phyloP scores from a whole-genome alignment of 2,329 filamentous ascomycete species.

The Cercospora nicotianae region DNA sequence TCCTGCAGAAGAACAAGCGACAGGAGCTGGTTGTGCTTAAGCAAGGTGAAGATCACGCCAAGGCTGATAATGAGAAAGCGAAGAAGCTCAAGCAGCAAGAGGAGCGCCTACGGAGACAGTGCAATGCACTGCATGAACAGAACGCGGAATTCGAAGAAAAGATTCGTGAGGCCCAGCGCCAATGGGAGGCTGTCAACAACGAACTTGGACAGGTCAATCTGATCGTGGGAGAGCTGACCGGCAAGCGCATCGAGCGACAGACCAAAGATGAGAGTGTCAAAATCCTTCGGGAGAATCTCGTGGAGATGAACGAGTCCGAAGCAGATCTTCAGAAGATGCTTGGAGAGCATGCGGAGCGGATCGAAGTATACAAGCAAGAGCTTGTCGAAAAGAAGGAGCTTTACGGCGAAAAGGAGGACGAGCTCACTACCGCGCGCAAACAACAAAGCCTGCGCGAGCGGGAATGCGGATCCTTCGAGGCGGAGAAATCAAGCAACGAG shows the following conservation, averaged over 20 bases:
- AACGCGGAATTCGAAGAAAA: constrained; percentile 60
- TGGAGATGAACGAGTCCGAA: constrained; percentile 77
- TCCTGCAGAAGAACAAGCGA: constrained; percentile 78
- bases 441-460: constrained; percentile 50
- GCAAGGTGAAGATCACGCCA: constrained; percentile 73
- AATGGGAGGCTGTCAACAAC: constrained; percentile 64
- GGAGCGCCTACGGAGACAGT: constrained; percentile 63
- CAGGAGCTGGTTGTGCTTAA: constrained; percentile 72
- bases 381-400: constrained; percentile 59
- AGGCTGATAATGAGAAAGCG: constrained; percentile 80
- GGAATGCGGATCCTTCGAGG: constrained; percentile 76
- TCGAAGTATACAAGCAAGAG: constrained; percentile 64
- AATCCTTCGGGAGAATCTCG: constrained; percentile 69
- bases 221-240: constrained; percentile 72
- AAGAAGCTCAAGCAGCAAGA: constrained; percentile 64
- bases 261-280: constrained; percentile 69
- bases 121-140: constrained; percentile 61
- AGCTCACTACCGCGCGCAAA: constrained; percentile 50
- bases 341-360: constrained; percentile 73
- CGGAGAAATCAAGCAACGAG: constrained; percentile 84
- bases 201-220: constrained; percentile 72
- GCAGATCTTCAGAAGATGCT: constrained; percentile 70
- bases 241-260: constrained; percentile 72
- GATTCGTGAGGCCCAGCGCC: constrained; percentile 58
- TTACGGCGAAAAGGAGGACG: constrained; percentile 63